Conservation (phyloP, 2,329 filamentous ascomycete genomes). For the Daldinia sp. region DNA sequence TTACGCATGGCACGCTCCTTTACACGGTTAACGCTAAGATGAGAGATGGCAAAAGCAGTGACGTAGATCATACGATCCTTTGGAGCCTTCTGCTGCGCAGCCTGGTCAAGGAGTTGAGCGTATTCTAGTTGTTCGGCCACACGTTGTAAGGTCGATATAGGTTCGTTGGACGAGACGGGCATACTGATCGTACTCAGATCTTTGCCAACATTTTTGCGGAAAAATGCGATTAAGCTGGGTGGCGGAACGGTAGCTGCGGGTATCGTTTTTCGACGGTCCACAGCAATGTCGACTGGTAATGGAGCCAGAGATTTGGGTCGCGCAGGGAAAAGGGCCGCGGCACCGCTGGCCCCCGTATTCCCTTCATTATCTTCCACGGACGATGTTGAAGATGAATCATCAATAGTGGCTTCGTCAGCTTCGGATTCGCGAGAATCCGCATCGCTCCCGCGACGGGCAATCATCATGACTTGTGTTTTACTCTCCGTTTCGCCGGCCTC, state of each 20-base stretch:
- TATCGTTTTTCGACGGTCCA: constrained; percentile 75
- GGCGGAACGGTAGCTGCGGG: constrained; percentile 78
- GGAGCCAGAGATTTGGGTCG: constrained; percentile 80
- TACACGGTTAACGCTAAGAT: constrained; percentile 81
- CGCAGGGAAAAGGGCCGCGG: constrained; percentile 76
- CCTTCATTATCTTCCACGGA: constrained; percentile 68
- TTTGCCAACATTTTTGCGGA: constrained; percentile 97
- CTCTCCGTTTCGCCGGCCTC: constrained; percentile 68
- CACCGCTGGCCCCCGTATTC: constrained; percentile 60
- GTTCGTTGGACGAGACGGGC: constrained; percentile 97
- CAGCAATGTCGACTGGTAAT: constrained; percentile 72
- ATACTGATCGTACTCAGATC: constrained; percentile 96
- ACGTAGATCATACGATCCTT: constrained; percentile 82
- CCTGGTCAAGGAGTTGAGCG: constrained; percentile 80
- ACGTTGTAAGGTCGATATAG: constrained; percentile 85
- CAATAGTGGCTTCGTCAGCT: constrained; percentile 61
- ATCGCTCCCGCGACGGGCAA: constrained; percentile 73
- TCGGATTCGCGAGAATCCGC: constrained; percentile 68
- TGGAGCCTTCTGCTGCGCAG: constrained; percentile 67
- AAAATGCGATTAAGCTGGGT: constrained; percentile 90
- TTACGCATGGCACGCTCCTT: constrained; percentile 94
- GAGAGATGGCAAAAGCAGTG: constrained; percentile 88
- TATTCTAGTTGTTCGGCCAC: constrained; percentile 93
- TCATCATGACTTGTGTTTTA: constrained; percentile 74
- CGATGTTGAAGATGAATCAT: constrained; percentile 66